phyloP scores from a whole-genome alignment of 148 eudicot species.

The Chenopodium quinoa region DNA sequence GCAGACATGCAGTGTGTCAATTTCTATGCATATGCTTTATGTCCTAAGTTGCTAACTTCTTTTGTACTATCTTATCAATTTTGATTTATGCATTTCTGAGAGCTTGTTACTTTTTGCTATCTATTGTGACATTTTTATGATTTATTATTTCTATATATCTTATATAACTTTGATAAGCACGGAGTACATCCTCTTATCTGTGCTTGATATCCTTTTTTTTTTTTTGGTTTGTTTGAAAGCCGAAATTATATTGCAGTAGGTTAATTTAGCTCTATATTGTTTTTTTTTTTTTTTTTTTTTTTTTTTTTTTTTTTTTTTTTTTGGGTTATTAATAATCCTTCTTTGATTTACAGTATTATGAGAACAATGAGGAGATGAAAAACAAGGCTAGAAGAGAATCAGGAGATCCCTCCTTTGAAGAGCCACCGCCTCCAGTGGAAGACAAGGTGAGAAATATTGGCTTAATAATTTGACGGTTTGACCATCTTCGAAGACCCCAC shows the following conservation, averaged over 20 bases:
- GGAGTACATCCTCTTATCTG: no score
- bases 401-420: slow-evolving; percentile 38
- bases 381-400: slow-evolving; percentile 63
- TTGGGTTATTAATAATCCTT: not conserved
- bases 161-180: not conserved
- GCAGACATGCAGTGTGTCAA: not conserved
- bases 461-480: slow-evolving; percentile 12
- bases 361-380: slow-evolving; percentile 65
- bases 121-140: not conserved
- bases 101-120: not conserved
- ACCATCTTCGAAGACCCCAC: not conserved
- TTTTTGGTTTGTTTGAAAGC: not conserved
- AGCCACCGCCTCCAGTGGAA: slow-evolving; percentile 42
- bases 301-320: not conserved
- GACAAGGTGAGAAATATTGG: slow-evolving; percentile 61
- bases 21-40: not conserved
- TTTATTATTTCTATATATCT: not conserved
- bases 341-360: slow-evolving; percentile 50
- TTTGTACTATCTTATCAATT: not conserved
- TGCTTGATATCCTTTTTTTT: not conserved
- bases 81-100: not conserved
- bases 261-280: not conserved
- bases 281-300: not conserved
- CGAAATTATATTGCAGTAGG: not conserved
- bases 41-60: not conserved